Evolutionary conservation across 805 yeast species (phyloP).

Genomic region (Pichia thaimueangensis): DNA sequence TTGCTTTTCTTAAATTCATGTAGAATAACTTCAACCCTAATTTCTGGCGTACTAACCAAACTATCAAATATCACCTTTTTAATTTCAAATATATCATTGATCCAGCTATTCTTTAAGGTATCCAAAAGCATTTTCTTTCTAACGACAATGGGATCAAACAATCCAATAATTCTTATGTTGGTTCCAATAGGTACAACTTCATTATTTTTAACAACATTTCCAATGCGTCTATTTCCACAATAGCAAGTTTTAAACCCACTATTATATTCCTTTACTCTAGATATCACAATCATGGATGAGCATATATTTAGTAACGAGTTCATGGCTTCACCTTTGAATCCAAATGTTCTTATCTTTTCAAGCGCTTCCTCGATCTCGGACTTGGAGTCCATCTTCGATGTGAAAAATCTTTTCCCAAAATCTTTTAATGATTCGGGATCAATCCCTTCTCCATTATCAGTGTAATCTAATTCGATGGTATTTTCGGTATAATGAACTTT

Average conservation of each 20-base stretch:
- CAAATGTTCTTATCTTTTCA: constrained; percentile 38
- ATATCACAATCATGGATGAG: constrained; percentile 40
- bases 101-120: constrained; percentile 14
- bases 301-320: constrained; percentile 42
- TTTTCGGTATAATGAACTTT: constrained; percentile 22
- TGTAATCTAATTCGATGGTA: constrained; percentile 32
- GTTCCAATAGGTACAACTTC: constrained; percentile 31
- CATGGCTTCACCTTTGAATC: constrained; percentile 72
- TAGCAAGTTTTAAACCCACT: constrained; percentile 24
- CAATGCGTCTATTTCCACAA: constrained; percentile 14
- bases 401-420: constrained; percentile 43
- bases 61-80: constrained; percentile 28
- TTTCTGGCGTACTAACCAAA: constrained; percentile 22
- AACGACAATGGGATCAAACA: constrained; percentile 42
- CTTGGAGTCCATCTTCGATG: constrained; percentile 44
- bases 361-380: constrained; percentile 27
- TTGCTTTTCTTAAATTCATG: not conserved
- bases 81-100: constrained; percentile 25
- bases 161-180: constrained; percentile 28
- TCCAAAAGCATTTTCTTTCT: constrained; percentile 28
- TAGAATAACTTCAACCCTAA: constrained; percentile 16
- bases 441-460: constrained; percentile 74
- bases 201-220: constrained; percentile 1
- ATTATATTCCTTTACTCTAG: constrained; percentile 33
- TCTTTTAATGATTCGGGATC: constrained; percentile 36